Conservation (phyloP, 2,329 filamentous ascomycete genomes). For the Diplocarpon mali region DNA sequence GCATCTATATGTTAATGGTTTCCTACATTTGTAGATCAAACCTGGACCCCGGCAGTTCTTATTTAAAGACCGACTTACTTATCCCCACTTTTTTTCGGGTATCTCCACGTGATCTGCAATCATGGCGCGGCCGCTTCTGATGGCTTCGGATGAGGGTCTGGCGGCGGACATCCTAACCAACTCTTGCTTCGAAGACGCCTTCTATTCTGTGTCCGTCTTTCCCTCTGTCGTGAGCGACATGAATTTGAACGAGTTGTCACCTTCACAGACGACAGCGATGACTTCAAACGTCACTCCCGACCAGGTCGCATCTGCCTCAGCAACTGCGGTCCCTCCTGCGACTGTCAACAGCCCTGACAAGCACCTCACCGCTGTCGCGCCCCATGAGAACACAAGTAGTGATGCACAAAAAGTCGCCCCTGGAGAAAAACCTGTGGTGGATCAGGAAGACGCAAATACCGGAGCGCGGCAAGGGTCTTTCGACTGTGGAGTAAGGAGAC, state of each 20-base stretch:
- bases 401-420: not conserved
- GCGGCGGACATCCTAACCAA: not conserved
- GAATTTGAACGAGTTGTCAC: slow-evolving; percentile 27
- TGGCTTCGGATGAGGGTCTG: not conserved
- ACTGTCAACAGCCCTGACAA: slow-evolving; percentile 1
- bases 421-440: not conserved
- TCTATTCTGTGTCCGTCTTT: not conserved
- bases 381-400: slow-evolving; percentile 3
- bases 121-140: not conserved
- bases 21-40: not conserved
- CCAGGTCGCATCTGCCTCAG: not conserved
- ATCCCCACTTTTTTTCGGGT: too few species aligned
- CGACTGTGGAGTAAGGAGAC: too few species aligned
- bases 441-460: not conserved
- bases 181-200: not conserved
- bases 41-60: not conserved
- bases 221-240: not conserved
- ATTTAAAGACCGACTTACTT: not conserved
- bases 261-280: slow-evolving; percentile 26
- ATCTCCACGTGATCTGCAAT: not conserved
- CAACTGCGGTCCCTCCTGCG: not conserved
- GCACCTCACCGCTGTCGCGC: slow-evolving; percentile 10
- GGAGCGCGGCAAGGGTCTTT: not conserved
- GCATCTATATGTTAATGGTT: not conserved
- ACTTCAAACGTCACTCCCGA: slow-evolving; percentile 23